phyloP scores from a whole-genome alignment of 306 rosid genomes.

The Abrus pulchellus region DNA sequence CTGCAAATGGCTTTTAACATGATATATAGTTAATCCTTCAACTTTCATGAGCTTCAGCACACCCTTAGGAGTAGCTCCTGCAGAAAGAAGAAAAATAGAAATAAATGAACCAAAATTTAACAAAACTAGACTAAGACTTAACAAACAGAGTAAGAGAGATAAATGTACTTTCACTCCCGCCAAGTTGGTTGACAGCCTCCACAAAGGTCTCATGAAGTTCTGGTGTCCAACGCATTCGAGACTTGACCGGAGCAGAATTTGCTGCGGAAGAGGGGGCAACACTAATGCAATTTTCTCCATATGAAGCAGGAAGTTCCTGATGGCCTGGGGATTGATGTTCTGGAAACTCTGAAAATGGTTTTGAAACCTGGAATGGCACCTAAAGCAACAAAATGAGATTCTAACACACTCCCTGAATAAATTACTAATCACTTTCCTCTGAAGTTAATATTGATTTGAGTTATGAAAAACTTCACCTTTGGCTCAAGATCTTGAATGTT shows the following conservation, averaged over 20 bases:
- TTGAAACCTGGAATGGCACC: slow-evolving; percentile 70
- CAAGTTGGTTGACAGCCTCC: slow-evolving; percentile 90
- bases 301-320: slow-evolving; percentile 61
- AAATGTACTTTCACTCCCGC: slow-evolving; percentile 84
- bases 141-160: slow-evolving; percentile 40
- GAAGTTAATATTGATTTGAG: slow-evolving; percentile 38
- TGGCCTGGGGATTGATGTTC: slow-evolving; percentile 65
- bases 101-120: slow-evolving; percentile 12
- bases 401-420: slow-evolving; percentile 37
- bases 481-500: slow-evolving; percentile 67
- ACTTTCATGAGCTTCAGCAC: slow-evolving; percentile 92
- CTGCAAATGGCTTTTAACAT: slow-evolving; percentile 97
- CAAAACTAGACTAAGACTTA: slow-evolving; percentile 20
- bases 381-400: slow-evolving; percentile 56
- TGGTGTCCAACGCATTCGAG: slow-evolving; percentile 98
- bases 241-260: slow-evolving; percentile 67
- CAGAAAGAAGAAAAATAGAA: slow-evolving; percentile 35
- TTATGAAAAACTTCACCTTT: slow-evolving; percentile 61
- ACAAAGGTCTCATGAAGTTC: slow-evolving; percentile 93
- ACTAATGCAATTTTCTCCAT: slow-evolving; percentile 61
- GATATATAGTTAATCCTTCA: slow-evolving; percentile 88
- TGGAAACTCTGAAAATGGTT: slow-evolving; percentile 58
- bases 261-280: slow-evolving; percentile 59
- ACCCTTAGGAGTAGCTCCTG: slow-evolving; percentile 95
- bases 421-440: slow-evolving; percentile 31